Evolutionary conservation across 345 rosid species (phyloP).

Genomic region (Rhodamnia rubescens): DNA sequence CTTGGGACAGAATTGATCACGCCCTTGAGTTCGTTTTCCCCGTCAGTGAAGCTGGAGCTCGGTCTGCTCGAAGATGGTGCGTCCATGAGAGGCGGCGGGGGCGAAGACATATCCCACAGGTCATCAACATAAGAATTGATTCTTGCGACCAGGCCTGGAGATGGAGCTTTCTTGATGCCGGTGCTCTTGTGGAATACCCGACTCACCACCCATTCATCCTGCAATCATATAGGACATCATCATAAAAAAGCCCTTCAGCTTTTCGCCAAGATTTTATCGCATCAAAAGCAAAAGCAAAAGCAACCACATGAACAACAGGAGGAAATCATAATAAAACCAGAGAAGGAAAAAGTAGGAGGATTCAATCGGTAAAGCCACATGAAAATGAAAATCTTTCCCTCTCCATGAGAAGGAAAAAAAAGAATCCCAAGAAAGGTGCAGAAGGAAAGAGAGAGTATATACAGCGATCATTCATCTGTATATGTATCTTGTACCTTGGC

Average conservation of each 20-base stretch:
- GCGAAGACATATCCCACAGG: constrained; percentile 21
- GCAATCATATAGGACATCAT: background rate
- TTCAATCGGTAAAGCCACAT: background rate
- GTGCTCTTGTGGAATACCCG: constrained; percentile 84
- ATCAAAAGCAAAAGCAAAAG: background rate
- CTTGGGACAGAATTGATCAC: background rate
- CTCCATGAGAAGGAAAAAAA: background rate
- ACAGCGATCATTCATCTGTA: background rate
- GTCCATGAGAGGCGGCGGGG: constrained; percentile 53
- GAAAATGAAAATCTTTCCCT: background rate
- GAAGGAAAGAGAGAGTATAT: background rate
- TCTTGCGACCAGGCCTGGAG: constrained; percentile 5
- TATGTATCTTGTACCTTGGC: constrained; percentile 38
- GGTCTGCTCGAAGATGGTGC: constrained; percentile 9
- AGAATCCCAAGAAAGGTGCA: background rate
- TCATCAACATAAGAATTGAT: constrained; percentile 34
- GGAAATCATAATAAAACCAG: background rate
- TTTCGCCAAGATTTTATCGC: background rate
- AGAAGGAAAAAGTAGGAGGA: background rate
- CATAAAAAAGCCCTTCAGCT: background rate
- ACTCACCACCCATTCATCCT: constrained; percentile 98
- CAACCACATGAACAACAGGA: background rate
- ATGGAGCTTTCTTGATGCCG: constrained; percentile 32
- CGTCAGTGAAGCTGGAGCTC: constrained; percentile 11
- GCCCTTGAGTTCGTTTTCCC: constrained; percentile 5